Evolutionary conservation across 2,329 filamentous ascomycete species (phyloP).

Genomic region (Claviceps maximensis): DNA sequence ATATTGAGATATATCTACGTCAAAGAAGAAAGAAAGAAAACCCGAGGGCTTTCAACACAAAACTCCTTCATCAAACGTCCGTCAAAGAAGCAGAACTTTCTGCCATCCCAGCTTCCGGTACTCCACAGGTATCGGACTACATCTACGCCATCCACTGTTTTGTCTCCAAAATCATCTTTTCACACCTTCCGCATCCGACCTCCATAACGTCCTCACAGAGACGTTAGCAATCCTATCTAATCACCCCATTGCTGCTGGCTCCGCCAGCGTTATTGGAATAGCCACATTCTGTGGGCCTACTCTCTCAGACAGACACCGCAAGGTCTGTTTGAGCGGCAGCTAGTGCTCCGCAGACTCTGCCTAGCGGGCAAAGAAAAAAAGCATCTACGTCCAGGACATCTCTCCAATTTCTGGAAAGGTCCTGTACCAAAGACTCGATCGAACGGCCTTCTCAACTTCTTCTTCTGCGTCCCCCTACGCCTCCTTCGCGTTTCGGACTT

Average conservation of each 20-base stretch:
- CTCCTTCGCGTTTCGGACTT: not conserved
- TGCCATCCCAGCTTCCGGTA: constrained; percentile 65
- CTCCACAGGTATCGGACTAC: constrained; percentile 69
- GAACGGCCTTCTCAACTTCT: not conserved
- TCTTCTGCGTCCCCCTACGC: not conserved
- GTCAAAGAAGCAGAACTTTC: constrained; percentile 9
- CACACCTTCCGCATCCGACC: constrained; percentile 73
- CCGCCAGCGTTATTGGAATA: constrained; percentile 59
- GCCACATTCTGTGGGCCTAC: constrained; percentile 79
- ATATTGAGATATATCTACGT: constrained; percentile 2
- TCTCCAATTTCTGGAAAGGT: not conserved
- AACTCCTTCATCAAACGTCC: not conserved
- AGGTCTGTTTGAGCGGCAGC: constrained; percentile 96
- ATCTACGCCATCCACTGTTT: constrained; percentile 67
- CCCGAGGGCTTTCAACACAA: not conserved
- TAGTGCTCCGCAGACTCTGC: constrained; percentile 75
- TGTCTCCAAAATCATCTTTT: constrained; percentile 68
- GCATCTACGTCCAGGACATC: not conserved
- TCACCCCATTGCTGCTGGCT: constrained; percentile 61
- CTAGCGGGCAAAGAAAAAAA: constrained; percentile 17
- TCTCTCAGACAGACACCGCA: constrained; percentile 90
- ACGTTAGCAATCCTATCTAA: constrained; percentile 36
- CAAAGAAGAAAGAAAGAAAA: not conserved
- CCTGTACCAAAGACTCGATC: not conserved
- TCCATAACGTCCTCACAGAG: constrained; percentile 73